Conservation (phyloP, 140 eudicot genomes). For the Stevia rebaudiana region DNA sequence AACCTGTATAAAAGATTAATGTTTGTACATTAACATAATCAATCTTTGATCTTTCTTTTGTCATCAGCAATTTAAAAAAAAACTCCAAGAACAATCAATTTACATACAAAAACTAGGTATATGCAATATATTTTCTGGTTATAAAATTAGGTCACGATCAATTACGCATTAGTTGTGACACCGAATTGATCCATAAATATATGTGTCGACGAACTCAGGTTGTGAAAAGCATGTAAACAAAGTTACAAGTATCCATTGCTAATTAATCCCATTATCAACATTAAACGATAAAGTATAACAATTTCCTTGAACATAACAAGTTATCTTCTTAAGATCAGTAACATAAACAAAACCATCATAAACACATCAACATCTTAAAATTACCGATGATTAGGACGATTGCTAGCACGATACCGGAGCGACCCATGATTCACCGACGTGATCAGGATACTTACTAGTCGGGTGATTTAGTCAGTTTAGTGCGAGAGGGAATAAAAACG, state of each 20-base stretch:
- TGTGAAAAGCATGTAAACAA: too few relatives aligned
- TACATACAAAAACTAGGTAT: background rate
- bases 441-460: too few relatives aligned
- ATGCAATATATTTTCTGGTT: background rate
- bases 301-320: background rate
- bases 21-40: background rate
- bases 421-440: constrained; percentile 34
- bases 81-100: background rate
- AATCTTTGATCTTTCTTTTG: too few relatives aligned
- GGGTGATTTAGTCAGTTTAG: too few relatives aligned
- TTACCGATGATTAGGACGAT: constrained; percentile 52
- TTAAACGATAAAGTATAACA: background rate
- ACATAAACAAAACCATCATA: background rate
- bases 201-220: too few relatives aligned
- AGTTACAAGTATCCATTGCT: background rate
- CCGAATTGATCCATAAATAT: background rate
- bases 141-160: background rate
- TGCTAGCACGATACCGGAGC: constrained; percentile 34
- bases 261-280: too few relatives aligned
- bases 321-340: background rate
- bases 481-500: too few relatives aligned
- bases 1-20: constrained; percentile 30
- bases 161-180: background rate
- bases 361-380: constrained; percentile 12
- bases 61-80: too few relatives aligned